Base-by-base conservation (phyloP, 2,329 filamentous ascomycete species). In the Tolypocladium tropicale region DNA sequence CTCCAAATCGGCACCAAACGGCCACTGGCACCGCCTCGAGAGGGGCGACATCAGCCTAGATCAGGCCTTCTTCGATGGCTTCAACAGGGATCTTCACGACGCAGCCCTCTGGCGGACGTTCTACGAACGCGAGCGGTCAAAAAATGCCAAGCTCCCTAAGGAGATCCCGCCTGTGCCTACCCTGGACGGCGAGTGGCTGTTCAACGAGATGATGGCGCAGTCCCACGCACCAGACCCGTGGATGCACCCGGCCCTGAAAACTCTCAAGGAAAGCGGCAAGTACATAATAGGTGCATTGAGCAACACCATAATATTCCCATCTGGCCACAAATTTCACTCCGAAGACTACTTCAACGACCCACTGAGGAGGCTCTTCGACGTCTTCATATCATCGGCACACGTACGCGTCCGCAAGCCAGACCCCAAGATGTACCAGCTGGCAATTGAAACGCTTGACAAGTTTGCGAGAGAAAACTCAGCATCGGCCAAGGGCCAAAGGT, bases 351-450 rank as follows among this genome's bases (percentile, higher is more conserved):
- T 75, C 37, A 68, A 73, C 4, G 78, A 83, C 33, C 83, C 87
- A 0, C 72, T 95, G 2, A 78, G 81, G 55, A 72, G 74, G 1
- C 67, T 86, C 6, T 97, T 99, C 66, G 90, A 97, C 67, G 81
- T 96, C 18, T 96, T 95, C 65, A 79, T 99, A 11, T 89, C 85
- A 0, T 91, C 86, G 1, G 92, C 92, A 1, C 91, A 95, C 65
- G 85, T 93, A 0, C 91, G 93, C 0, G 76, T 96, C 61, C 78
- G 94, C 55, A 99, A 97, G 66, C 94, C 94, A 0, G 89, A 96
- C 62, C 82, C 85, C 0, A 78, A 77, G 54, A 93, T 96, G 55
- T 99, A 97, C 64, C 74, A 84, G 61, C 76, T 89, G 60, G 86
- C 93, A 0, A 69, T 96, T 51, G 70, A 78, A 55, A 78, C 82